Evolutionary conservation across 169 alveolate species (phyloP).

Genomic region (Plasmodium knowlesi): DNA sequence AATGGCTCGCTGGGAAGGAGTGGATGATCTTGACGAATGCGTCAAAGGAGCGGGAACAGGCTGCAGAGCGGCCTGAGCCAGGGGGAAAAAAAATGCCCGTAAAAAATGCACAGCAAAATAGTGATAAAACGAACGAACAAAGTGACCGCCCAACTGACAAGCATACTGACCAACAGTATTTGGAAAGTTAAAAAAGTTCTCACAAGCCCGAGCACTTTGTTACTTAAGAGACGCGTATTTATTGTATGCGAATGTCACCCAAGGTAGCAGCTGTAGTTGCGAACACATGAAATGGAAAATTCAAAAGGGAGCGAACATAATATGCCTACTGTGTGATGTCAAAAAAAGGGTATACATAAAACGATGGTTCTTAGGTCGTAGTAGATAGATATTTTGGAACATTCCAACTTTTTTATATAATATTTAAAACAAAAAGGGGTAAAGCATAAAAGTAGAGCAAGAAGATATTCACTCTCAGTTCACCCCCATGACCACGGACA

Average conservation of each 20-base stretch:
- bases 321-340: neutral
- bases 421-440: neutral
- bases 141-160: neutral
- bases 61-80: neutral
- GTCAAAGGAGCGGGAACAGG: neutral
- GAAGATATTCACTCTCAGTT: neutral
- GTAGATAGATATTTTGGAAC: neutral
- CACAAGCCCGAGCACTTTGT: neutral
- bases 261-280: neutral
- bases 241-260: neutral
- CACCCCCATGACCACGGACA: neutral
- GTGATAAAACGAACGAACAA: neutral
- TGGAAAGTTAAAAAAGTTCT: neutral
- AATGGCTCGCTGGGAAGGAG: constrained; percentile 6
- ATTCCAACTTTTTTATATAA: neutral
- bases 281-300: neutral
- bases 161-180: neutral
- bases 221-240: neutral
- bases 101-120: neutral
- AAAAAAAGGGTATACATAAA: neutral
- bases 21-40: neutral
- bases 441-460: neutral
- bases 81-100: neutral
- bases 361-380: neutral
- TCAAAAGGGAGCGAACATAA: neutral